Conservation (phyloP, 257 asterid species). For the Solanum clarkiae region DNA sequence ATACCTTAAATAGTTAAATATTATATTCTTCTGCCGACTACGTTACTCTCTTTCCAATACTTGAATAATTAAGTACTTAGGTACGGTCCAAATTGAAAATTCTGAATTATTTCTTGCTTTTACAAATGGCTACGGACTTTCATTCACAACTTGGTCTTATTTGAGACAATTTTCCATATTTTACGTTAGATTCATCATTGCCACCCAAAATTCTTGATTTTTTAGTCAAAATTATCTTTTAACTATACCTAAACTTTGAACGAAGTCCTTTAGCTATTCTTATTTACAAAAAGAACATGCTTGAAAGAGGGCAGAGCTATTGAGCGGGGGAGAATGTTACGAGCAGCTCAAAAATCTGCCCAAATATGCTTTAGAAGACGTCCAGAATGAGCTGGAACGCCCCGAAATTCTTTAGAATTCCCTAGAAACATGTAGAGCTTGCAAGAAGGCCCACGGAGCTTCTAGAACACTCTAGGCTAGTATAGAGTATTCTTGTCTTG, state of each 20-base stretch:
- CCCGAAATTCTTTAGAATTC: no score
- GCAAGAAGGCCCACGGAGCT: no score
- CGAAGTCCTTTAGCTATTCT: background rate
- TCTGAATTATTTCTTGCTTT: background rate
- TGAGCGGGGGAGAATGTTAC: no score
- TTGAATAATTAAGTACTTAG: slow-evolving; percentile 12
- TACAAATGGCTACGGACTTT: background rate
- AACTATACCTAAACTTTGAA: background rate
- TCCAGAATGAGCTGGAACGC: no score
- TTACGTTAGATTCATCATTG: background rate
- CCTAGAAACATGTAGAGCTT: no score
- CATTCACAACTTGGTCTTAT: background rate
- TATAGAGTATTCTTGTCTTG: no score
- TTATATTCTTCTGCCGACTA: slow-evolving; percentile 37
- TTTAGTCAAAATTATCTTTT: background rate
- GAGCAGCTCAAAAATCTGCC: no score
- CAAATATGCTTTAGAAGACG: no score
- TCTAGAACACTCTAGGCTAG: no score
- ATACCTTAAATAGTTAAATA: background rate
- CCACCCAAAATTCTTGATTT: background rate
- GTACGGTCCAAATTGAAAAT: background rate
- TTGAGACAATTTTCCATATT: background rate
- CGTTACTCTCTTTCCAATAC: slow-evolving; percentile 20
- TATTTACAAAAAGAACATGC: background rate
- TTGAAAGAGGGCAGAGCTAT: no score